Evolutionary conservation across 306 rosid species (phyloP), one percentile per base, ranked within the genome.

Genomic region (Corylus avellana): DNA sequence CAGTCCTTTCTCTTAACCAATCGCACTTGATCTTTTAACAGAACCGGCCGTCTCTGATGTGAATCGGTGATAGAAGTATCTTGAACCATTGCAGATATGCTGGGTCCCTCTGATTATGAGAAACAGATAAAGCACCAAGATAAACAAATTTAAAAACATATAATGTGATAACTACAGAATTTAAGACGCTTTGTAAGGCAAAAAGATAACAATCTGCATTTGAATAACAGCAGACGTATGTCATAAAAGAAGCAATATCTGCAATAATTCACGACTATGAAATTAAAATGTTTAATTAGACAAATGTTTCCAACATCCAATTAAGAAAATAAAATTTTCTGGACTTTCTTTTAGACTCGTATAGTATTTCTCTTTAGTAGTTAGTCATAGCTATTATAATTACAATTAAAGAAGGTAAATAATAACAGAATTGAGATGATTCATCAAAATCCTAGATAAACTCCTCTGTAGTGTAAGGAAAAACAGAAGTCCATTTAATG

Each of bases 11-110:
- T 90, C 86, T 88, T 91, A 67, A 90, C 92, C 87, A 93, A 76
- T 78, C 83, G 90, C 70, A 96, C 93, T 88, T 91, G 97, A 90
- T 96, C 99, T 89, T 90, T 96, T 48, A 96, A 80, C 55, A 96
- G 96, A 79, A 97, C 99, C n/a, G 79, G 85, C 74, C 93, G 91
- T 75, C 48, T 93, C 64, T 88, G 80, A 64, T 86, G 87, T 84
- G 91, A 84, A 80, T 89, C 97, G 67, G 82, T 75, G 76, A 82
- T 78, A 20, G 94, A 80, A 61, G 69, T 64, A 76, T 89, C 89
- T 62, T 86, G 84, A 57, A 86, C 90, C 98, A 93, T 93, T 81
- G 86, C 68, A 82, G 20, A 50, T 80, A 75, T 54, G 81, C 47
- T 44, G 77, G 61, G 80, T 82, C 81, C 88, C 87, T 81, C 66